Evolutionary conservation across 345 rosid genomes (phyloP).

Genomic region (Triadica sebifera): DNA sequence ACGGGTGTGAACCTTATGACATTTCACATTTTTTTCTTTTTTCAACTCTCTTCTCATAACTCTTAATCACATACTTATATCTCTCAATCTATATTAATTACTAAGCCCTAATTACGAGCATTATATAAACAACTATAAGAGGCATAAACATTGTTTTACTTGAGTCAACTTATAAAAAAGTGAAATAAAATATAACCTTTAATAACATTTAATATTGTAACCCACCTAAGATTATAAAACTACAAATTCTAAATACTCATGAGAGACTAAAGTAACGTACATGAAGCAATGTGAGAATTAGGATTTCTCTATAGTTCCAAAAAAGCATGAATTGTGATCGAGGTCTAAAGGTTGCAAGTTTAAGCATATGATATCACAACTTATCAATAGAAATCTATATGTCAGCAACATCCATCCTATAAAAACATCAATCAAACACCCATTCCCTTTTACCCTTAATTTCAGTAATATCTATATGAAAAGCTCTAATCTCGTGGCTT

Average conservation of each 20-base stretch:
- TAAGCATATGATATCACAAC: conserved; percentile 90
- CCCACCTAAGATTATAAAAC: background rate
- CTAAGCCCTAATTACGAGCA: too few species aligned
- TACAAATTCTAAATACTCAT: background rate
- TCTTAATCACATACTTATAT: too few species aligned
- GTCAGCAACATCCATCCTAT: too few species aligned
- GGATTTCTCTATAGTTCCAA: conserved; percentile 85
- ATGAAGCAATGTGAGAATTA: conserved; percentile 84
- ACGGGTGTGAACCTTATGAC: too few species aligned
- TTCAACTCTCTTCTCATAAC: too few species aligned
- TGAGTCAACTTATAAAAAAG: background rate
- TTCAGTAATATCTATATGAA: too few species aligned
- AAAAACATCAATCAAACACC: too few species aligned
- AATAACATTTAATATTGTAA: background rate
- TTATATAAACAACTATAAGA: conserved; percentile 14
- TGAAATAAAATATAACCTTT: background rate
- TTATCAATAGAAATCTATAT: too few species aligned
- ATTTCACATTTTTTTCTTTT: too few species aligned
- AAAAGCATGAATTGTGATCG: conserved; percentile 78
- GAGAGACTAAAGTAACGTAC: conserved; percentile 31
- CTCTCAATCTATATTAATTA: too few species aligned
- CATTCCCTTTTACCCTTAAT: too few species aligned
- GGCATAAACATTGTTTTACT: background rate
- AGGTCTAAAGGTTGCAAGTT: conserved; percentile 79
- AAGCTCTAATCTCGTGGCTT: too few species aligned